phyloP scores from a whole-genome alignment of 2,329 filamentous ascomycete species.

The Colletotrichum sp. region DNA sequence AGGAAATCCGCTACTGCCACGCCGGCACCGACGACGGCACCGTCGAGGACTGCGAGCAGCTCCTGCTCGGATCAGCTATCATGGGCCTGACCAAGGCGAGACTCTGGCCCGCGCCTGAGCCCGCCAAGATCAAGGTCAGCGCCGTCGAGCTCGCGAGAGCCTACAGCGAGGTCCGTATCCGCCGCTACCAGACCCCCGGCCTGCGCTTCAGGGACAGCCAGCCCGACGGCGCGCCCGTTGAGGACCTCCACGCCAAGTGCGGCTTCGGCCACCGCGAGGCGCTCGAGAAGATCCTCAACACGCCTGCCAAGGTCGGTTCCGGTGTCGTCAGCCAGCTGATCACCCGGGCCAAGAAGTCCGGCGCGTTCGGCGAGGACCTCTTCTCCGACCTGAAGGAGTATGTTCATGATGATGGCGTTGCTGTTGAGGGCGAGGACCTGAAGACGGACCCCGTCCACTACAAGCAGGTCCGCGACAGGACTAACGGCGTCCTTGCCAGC shows the following conservation, averaged over 20 bases:
- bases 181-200: constrained; percentile 18
- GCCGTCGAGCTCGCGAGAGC: constrained; percentile 13
- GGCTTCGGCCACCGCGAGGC: constrained; percentile 16
- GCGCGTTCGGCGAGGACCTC: constrained; percentile 12
- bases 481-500: neutral
- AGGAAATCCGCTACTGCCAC: constrained; percentile 16
- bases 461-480: constrained; percentile 8
- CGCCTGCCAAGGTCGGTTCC: constrained; percentile 11
- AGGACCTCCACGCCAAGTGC: constrained; percentile 14
- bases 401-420: constrained; percentile 12
- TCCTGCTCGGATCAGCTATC: constrained; percentile 18
- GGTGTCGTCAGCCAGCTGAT: constrained; percentile 12
- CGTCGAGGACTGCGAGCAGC: constrained; percentile 18
- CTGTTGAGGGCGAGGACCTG: constrained; percentile 13
- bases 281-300: constrained; percentile 17
- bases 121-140: constrained; percentile 15
- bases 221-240: neutral
- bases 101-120: constrained; percentile 13
- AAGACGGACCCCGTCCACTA: constrained; percentile 17
- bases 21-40: constrained; percentile 15
- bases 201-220: constrained; percentile 12
- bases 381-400: constrained; percentile 16
- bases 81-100: constrained; percentile 15
- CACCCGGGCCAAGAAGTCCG: constrained; percentile 13
- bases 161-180: constrained; percentile 15